Evolutionary conservation across 176 grass and related monocot genomes (phyloP), one percentile per base, ranked within the genome.

Genomic region (Bothriochloa decipiens): DNA sequence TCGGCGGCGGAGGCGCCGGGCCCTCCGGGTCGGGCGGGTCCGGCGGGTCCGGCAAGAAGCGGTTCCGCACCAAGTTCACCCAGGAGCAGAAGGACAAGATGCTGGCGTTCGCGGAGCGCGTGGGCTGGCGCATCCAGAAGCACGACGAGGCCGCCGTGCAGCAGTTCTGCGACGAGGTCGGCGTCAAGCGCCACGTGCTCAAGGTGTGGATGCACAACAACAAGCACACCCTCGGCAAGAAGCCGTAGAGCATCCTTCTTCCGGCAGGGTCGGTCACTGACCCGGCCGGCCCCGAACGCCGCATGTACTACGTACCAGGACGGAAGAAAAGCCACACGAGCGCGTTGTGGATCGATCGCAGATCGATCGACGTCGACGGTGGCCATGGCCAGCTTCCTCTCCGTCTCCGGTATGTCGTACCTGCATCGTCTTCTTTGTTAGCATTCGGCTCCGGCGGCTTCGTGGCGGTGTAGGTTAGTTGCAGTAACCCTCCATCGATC

Each of bases 121-220:
- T 98, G 7, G 95, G 91, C 52, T 98, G 92, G 95, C 91, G 95
- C 87, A 93, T 98, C 86, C 95, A 98, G 89, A 90, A 92, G 88
- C 95, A 95, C 53, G 95, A 98, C 82, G 95, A 98, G 72, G 89
- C 84, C 16, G 91, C 95, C n/a, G 79, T 98, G 75, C 91, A 95
- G 61, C 85, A 91, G 70, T 98, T 98, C 89, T 98, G 95, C 80
- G 72, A 91, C 68, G 95, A 98, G 89, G 82, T 90, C 43, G 27
- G 91, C 83, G 87, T 98, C 75, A 91, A 88, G 68, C 92, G 92
- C 66, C 95, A 97, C 82, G 95, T 97, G 25, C 86, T 97, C 83
- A 97, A 97, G 89, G 95, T 97, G 3, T 97, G 95, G 95, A 97
- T 97, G 95, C 95, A 97, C 88, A 97, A 97, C 87, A 91, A 97